phyloP scores from a whole-genome alignment of 768 basidiomycete genomes.

The Trametes cingulata region DNA sequence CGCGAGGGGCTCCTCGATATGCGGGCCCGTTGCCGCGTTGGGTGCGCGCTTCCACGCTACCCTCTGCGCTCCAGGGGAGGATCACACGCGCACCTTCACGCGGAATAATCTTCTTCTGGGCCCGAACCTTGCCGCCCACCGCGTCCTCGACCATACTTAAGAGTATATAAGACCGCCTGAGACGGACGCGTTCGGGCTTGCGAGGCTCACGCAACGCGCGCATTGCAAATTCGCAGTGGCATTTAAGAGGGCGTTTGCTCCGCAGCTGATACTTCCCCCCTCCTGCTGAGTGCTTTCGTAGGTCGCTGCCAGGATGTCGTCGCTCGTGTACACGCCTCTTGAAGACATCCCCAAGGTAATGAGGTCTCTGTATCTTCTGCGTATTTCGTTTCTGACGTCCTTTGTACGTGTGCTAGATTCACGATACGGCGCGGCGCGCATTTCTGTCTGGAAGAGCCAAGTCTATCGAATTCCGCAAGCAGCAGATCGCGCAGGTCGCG shows the following conservation, averaged over 20 bases:
- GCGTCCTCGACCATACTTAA: not conserved
- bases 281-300: not conserved
- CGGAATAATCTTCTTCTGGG: not conserved
- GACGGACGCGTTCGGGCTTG: not conserved
- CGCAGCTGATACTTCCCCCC: not conserved
- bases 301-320: slow-evolving; percentile 14
- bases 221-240: not conserved
- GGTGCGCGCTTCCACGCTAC: not conserved
- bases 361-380: not conserved
- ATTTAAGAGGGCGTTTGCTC: not conserved
- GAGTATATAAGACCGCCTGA: not conserved
- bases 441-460: slow-evolving; percentile 69
- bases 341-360: slow-evolving; percentile 31
- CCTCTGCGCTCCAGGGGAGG: not conserved
- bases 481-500: slow-evolving; percentile 70
- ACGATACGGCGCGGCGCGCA: slow-evolving; percentile 50
- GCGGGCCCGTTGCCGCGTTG: not conserved
- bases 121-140: not conserved
- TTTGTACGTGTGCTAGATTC: slow-evolving; percentile 45
- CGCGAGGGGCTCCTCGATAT: too few relatives aligned
- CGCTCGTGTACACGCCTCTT: slow-evolving; percentile 22
- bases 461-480: slow-evolving; percentile 64
- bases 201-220: not conserved
- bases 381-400: too few relatives aligned
- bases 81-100: not conserved